Percentiles rank a stretch among this genome's conserved stretches.
These are phyloP conservation scores for Fusarium sp. DNA, from an alignment of 2,329 filamentous ascomycete species.

Conservation along the genomic window DNA sequence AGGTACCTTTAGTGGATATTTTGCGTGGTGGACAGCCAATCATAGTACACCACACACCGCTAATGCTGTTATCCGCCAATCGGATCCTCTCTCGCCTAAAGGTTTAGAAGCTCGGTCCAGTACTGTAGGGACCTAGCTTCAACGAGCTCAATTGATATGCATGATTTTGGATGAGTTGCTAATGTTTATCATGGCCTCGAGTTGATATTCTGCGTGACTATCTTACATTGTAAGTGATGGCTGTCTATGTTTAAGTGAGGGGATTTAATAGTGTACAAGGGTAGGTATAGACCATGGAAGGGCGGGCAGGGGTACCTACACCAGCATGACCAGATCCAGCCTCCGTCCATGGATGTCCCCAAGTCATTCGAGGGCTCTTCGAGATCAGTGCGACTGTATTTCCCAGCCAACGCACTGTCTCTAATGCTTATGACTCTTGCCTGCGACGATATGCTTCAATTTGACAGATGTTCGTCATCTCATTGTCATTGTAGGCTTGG, in stretches of 20 bases:
- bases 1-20: neutral
- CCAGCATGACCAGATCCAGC: slow-evolving; percentile 1
- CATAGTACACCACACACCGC: slow-evolving; percentile 8
- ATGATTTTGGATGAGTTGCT: neutral
- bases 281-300: too few relatives aligned
- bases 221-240: slow-evolving; percentile 19
- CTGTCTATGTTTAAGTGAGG: slow-evolving; percentile 35
- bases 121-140: neutral
- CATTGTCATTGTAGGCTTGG: slow-evolving; percentile 49
- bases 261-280: slow-evolving; percentile 33
- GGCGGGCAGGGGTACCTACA: neutral
- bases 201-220: slow-evolving; percentile 5
- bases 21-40: slow-evolving; percentile 11
- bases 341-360: slow-evolving; percentile 1
- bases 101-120: neutral
- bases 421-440: neutral
- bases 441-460: neutral
- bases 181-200: slow-evolving; percentile 11
- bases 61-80: slow-evolving; percentile 15
- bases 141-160: neutral
- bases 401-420: neutral
- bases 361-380: neutral
- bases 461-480: neutral
- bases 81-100: neutral
- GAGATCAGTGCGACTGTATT: neutral